Evolutionary conservation across 2,329 filamentous ascomycete genomes (phyloP).

Genomic region (Albophoma yamanashiensis): DNA sequence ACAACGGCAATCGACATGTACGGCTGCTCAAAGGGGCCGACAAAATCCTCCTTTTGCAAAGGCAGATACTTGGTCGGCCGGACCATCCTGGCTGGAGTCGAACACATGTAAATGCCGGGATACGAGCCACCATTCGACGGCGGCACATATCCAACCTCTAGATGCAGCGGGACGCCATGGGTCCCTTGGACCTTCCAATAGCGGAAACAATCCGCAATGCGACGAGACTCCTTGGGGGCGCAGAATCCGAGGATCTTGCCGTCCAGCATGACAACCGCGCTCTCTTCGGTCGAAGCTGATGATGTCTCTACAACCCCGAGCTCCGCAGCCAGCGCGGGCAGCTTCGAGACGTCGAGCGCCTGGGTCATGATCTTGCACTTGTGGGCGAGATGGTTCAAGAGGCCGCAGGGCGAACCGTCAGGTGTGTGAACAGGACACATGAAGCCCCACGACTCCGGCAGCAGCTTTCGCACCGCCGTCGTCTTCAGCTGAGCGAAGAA

Average conservation of each 20-base stretch:
- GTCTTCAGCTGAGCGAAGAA: conserved; percentile 98
- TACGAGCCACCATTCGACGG: conserved; percentile 87
- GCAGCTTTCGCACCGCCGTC: conserved; percentile 86
- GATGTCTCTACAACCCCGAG: conserved; percentile 70
- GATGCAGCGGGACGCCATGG: conserved; percentile 66
- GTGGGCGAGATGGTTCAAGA: conserved; percentile 90
- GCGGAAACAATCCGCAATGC: conserved; percentile 76
- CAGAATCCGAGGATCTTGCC: conserved; percentile 87
- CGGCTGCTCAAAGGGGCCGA: conserved; percentile 90
- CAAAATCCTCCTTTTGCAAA: conserved; percentile 73
- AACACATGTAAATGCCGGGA: conserved; percentile 90
- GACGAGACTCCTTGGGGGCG: conserved; percentile 68
- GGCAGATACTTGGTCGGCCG: conserved; percentile 88
- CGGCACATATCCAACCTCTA: conserved; percentile 89
- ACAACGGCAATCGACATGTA: conserved; percentile 96
- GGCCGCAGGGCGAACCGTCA: conserved; percentile 87
- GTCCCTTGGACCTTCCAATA: conserved; percentile 92
- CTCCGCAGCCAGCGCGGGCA: conserved; percentile 65
- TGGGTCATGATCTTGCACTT: conserved; percentile 84
- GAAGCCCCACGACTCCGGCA: conserved; percentile 97
- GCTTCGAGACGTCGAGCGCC: conserved; percentile 58
- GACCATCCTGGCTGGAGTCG: conserved; percentile 75
- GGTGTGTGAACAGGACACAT: conserved; percentile 95
- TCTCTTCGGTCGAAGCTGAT: conserved; percentile 71
- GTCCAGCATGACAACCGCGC: conserved; percentile 81